Conservation (phyloP, 106 monocot genomes). For the Hemerocallis citrina region DNA sequence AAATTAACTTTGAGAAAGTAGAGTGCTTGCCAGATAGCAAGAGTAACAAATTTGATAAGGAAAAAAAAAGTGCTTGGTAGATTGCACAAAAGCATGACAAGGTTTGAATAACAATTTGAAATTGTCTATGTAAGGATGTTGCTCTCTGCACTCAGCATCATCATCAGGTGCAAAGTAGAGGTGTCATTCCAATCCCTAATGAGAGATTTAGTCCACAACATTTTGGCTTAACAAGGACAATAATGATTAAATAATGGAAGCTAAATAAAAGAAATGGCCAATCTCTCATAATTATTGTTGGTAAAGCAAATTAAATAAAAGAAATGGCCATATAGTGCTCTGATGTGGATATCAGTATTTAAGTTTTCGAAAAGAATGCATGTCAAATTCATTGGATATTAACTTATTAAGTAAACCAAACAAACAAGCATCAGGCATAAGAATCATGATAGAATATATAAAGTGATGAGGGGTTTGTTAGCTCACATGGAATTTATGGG, state of each 20-base stretch:
- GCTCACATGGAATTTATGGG: conserved; percentile 10
- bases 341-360: background rate
- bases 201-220: background rate
- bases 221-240: no score
- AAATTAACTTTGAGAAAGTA: no score
- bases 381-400: background rate
- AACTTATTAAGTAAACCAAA: background rate
- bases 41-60: no score
- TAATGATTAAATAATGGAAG: no score
- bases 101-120: background rate
- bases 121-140: background rate
- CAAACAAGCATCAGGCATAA: background rate
- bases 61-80: no score
- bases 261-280: no score
- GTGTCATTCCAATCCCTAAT: background rate
- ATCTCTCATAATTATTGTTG: background rate
- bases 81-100: background rate
- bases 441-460: background rate
- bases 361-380: no score
- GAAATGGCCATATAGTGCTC: background rate
- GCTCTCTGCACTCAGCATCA: background rate
- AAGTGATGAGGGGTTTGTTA: background rate
- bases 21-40: background rate
- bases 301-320: background rate
- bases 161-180: background rate